Percentiles rank a stretch among this genome's conserved stretches.
Conservation (phyloP, 2,329 filamentous ascomycete species). For the Colletotrichum trifolii region DNA sequence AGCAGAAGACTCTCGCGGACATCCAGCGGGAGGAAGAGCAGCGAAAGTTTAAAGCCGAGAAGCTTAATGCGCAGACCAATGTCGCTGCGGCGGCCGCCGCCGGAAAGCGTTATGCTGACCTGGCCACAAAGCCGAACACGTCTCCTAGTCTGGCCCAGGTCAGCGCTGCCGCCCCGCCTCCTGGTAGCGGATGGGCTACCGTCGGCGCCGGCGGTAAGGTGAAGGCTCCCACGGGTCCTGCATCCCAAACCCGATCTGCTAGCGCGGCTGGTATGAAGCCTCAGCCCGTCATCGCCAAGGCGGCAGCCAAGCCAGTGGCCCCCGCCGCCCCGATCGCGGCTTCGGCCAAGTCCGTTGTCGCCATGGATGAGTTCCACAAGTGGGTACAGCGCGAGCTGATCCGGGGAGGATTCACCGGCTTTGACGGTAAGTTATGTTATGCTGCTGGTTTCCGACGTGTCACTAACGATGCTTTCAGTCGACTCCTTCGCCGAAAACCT, state of each 20-base stretch:
- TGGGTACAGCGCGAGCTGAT: conserved; percentile 86
- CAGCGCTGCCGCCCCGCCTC: conserved; percentile 54
- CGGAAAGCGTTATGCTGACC: conserved; percentile 93
- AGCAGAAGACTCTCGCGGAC: conserved; percentile 92
- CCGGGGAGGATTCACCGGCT: conserved; percentile 70
- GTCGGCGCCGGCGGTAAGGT: conserved; percentile 94
- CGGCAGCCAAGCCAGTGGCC: conserved; percentile 57
- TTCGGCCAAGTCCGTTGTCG: conserved; percentile 61
- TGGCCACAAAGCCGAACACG: conserved; percentile 73
- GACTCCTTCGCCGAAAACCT: conserved; percentile 84
- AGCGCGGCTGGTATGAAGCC: conserved; percentile 58
- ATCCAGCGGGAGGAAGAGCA: conserved; percentile 97
- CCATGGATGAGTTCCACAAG: conserved; percentile 92
- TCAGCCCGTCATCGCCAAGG: conserved; percentile 60
- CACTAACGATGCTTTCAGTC: conserved; percentile 63
- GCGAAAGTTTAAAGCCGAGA: conserved; percentile 81
- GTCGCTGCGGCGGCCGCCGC: conserved; percentile 61
- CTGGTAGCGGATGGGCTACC: conserved; percentile 84
- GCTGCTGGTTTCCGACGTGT: neutral
- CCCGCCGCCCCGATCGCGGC: conserved; percentile 55
- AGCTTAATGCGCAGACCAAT: conserved; percentile 60
- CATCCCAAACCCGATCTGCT: conserved; percentile 58
- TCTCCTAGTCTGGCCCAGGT: conserved; percentile 49
- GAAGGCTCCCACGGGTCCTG: conserved; percentile 75
- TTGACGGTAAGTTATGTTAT: conserved; percentile 60